Conservation (phyloP, 1,284 basidiomycete genomes). For the Pterula multifida region DNA sequence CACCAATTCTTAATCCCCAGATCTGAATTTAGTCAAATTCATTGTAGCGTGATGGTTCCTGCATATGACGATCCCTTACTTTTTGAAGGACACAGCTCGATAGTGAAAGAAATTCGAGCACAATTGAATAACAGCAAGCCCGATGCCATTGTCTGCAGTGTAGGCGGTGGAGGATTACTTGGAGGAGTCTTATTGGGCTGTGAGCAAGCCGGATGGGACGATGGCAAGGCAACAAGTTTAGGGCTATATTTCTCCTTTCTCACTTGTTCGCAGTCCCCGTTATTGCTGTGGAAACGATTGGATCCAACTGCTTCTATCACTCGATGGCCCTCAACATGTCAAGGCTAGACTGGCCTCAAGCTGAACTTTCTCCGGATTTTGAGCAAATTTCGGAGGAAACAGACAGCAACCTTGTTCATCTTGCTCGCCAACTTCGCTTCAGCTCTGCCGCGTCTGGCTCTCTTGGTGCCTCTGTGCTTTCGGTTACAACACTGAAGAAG, state of each 20-base stretch:
- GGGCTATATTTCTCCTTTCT: neutral
- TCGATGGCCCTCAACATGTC: conserved; percentile 47
- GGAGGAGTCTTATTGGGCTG: conserved; percentile 60
- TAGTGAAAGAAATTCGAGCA: conserved; percentile 46
- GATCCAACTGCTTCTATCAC: conserved; percentile 63
- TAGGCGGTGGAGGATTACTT: conserved; percentile 61
- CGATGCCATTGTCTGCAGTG: conserved; percentile 63
- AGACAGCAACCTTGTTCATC: conserved; percentile 28
- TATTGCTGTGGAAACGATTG: conserved; percentile 53
- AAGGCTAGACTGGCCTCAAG: conserved; percentile 20
- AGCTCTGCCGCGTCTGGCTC: conserved; percentile 55
- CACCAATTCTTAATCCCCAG: neutral
- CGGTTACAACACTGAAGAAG: conserved; percentile 47
- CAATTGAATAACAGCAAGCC: conserved; percentile 40
- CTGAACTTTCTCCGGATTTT: conserved; percentile 24
- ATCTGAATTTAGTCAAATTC: neutral
- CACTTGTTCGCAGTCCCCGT: conserved; percentile 58
- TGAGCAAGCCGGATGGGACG: conserved; percentile 46
- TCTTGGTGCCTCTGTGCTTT: conserved; percentile 54
- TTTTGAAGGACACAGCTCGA: conserved; percentile 65
- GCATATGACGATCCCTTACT: conserved; percentile 56
- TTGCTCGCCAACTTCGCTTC: conserved; percentile 45
- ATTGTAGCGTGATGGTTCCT: conserved; percentile 45
- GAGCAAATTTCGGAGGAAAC: conserved; percentile 23
- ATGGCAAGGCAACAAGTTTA: conserved; percentile 38